Conservation (phyloP, 768 basidiomycete species). For the Leucogyrophana mollusca region DNA sequence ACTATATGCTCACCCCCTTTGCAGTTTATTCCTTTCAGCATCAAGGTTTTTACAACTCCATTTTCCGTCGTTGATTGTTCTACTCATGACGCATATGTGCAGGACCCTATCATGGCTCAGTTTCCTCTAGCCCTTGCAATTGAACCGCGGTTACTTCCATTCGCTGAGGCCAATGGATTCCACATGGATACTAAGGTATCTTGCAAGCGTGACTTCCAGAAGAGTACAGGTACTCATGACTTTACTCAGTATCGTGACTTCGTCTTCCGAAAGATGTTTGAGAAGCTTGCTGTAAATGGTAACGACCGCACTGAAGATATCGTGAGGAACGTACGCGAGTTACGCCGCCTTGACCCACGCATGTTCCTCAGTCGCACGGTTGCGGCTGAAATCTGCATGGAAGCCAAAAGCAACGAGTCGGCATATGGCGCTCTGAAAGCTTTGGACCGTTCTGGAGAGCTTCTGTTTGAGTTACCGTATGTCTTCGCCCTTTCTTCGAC, state of each 20-base stretch:
- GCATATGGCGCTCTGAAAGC: constrained; percentile 69
- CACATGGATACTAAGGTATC: constrained; percentile 77
- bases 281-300: constrained; percentile 46
- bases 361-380: constrained; percentile 84
- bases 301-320: constrained; percentile 63
- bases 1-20: constrained; percentile 12
- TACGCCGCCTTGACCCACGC: constrained; percentile 70
- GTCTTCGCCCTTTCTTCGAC: constrained; percentile 18
- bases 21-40: constrained; percentile 78
- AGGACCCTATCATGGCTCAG: constrained; percentile 79
- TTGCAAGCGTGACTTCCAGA: too few relatives aligned
- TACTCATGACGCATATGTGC: constrained; percentile 10
- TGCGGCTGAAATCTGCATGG: constrained; percentile 83
- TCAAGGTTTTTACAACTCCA: constrained; percentile 46
- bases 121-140: constrained; percentile 76
- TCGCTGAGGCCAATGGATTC: constrained; percentile 73
- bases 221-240: too few relatives aligned
- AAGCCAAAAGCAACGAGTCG: constrained; percentile 66
- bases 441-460: constrained; percentile 60
- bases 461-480: constrained; percentile 69
- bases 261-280: constrained; percentile 86
- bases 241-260: constrained; percentile 70
- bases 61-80: background rate
- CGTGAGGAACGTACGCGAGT: constrained; percentile 65
- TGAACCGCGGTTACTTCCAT: constrained; percentile 72